Conservation (phyloP, 78 protist genomes). For the Acrasis kona region DNA sequence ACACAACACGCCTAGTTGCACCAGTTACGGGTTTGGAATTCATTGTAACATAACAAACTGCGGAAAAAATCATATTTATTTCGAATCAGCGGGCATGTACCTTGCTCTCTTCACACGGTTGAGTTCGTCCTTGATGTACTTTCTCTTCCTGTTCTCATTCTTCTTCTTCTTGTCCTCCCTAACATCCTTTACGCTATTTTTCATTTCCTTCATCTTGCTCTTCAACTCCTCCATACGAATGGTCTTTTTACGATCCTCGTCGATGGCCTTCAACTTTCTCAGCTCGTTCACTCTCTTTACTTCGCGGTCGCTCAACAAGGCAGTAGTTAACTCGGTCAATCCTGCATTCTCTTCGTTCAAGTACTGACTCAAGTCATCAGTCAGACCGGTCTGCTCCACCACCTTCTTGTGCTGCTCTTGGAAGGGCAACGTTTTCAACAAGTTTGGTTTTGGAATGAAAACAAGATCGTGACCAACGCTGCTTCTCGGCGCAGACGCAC, state of each 20-base stretch:
- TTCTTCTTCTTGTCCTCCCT: constrained; percentile 3
- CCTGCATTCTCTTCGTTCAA: neutral
- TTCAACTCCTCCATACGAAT: neutral
- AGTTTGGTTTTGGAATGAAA: neutral
- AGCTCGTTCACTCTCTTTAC: neutral
- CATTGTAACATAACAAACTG: too few relatives aligned
- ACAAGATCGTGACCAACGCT: neutral
- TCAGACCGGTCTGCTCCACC: neutral
- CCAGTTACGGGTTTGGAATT: too few relatives aligned
- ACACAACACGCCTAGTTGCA: too few relatives aligned
- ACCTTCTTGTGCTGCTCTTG: constrained; percentile 2
- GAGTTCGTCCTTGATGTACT: constrained; percentile 1
- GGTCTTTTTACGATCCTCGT: neutral
- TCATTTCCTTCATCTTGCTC: neutral
- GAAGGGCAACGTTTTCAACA: neutral
- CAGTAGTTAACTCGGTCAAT: neutral
- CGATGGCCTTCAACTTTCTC: constrained; percentile 1
- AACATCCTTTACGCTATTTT: neutral
- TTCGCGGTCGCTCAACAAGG: neutral
- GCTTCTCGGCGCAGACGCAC: neutral
- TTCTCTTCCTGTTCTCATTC: neutral
- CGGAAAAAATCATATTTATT: too few relatives aligned
- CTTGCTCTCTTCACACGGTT: neutral
- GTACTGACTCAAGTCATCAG: too few relatives aligned
- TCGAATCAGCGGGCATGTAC: neutral